A percentile compares a stretch with the other conserved stretches of the same genome.
phyloP scores from a whole-genome alignment of 2,329 filamentous ascomycete genomes.

The Sordariomycetes sp. region DNA sequence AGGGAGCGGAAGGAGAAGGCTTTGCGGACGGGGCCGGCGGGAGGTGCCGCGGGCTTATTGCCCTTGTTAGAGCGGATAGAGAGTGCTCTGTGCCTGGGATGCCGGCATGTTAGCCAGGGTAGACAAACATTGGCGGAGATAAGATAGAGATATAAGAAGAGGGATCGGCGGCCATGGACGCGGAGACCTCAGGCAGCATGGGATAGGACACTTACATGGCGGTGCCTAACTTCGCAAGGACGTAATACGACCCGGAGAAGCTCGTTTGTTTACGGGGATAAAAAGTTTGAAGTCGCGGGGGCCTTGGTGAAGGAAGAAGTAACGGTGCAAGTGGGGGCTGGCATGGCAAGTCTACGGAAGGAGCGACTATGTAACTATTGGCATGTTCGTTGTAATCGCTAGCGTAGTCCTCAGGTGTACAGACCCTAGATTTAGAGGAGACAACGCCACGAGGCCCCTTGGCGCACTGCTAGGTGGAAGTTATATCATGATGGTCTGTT shows the following conservation, averaged over 20 bases:
- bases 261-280: not conserved
- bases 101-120: not conserved
- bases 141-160: too few species aligned
- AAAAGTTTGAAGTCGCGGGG: not conserved
- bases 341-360: not conserved
- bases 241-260: not conserved
- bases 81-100: conserved; percentile 57
- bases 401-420: not conserved
- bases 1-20: conserved; percentile 81
- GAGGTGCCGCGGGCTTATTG: conserved; percentile 25
- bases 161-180: too few species aligned
- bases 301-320: not conserved
- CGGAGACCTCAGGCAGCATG: not conserved
- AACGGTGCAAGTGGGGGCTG: not conserved
- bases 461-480: not conserved
- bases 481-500: not conserved
- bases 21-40: conserved; percentile 38
- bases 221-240: not conserved
- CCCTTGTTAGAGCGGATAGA: conserved; percentile 59
- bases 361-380: not conserved
- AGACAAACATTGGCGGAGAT: too few species aligned
- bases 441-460: not conserved
- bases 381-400: not conserved
- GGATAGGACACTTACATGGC: not conserved
- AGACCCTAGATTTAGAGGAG: not conserved